Conservation (phyloP, 768 basidiomycete species). For the Lactifluus rugatus region DNA sequence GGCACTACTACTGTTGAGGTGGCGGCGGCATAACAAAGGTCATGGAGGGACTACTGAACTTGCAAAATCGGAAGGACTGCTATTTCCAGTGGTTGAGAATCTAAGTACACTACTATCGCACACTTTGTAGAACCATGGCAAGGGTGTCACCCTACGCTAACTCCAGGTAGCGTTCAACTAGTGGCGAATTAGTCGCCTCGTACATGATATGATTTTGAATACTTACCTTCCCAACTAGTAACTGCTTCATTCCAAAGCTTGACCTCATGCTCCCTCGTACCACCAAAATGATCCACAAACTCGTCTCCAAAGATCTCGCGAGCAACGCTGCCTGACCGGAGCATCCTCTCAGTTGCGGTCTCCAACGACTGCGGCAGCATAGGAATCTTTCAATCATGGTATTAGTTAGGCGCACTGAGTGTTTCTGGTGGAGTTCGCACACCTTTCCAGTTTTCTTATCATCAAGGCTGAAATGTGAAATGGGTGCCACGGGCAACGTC, state of each 20-base stretch:
- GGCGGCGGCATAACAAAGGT: not conserved
- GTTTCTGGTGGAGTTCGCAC: constrained; percentile 1
- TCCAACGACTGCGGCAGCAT: constrained; percentile 76
- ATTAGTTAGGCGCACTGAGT: not conserved
- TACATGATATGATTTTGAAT: not conserved
- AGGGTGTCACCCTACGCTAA: constrained; percentile 40
- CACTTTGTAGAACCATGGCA: not conserved
- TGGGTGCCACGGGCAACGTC: constrained; percentile 58
- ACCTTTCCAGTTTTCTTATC: constrained; percentile 51
- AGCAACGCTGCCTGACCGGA: constrained; percentile 66
- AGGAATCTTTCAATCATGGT: constrained; percentile 36
- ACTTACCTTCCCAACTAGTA: constrained; percentile 87
- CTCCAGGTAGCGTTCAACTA: constrained; percentile 83
- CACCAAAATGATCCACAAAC: constrained; percentile 92
- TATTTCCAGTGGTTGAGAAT: not conserved
- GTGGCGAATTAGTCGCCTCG: constrained; percentile 3
- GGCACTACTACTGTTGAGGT: not conserved
- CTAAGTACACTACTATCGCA: not conserved
- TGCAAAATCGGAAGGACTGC: not conserved
- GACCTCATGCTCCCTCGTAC: constrained; percentile 90
- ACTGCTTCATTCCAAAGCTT: constrained; percentile 81
- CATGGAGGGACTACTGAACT: not conserved
- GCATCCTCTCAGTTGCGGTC: constrained; percentile 72
- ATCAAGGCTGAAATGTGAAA: constrained; percentile 46
- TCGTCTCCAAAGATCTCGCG: constrained; percentile 80